phyloP scores from a whole-genome alignment of 2,329 filamentous ascomycete species.

The Sphaerulina populicola region DNA sequence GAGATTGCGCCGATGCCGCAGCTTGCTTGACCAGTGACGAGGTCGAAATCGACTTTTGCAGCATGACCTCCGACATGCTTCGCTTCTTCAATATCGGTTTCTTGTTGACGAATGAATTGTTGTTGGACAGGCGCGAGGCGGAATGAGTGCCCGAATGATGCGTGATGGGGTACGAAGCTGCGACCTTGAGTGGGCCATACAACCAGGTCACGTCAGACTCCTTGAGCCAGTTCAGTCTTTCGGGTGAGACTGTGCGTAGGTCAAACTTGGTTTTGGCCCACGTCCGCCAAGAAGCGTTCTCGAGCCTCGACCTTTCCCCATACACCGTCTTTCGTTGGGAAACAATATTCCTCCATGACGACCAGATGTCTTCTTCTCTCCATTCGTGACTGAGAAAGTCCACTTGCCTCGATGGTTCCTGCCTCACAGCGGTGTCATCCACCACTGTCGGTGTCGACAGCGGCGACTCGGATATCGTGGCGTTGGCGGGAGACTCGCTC shows the following conservation, averaged over 20 bases:
- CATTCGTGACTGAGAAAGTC: conserved; percentile 91
- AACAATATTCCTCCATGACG: conserved; percentile 89
- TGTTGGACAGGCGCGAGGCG: conserved; percentile 50
- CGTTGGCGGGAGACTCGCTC: conserved; percentile 39
- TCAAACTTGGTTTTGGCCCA: conserved; percentile 91
- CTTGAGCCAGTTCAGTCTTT: conserved; percentile 93
- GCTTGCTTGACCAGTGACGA: conserved; percentile 86
- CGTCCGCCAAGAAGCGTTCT: conserved; percentile 95
- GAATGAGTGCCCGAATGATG: conserved; percentile 42
- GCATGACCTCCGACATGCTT: conserved; percentile 90
- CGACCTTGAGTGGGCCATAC: conserved; percentile 82
- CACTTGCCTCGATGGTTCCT: conserved; percentile 76
- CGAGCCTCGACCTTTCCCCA: conserved; percentile 69
- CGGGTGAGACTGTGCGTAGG: conserved; percentile 78
- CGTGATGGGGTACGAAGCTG: conserved; percentile 47
- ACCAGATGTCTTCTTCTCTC: conserved; percentile 94
- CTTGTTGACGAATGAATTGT: conserved; percentile 63
- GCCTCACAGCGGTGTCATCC: conserved; percentile 69
- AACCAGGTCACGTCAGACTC: conserved; percentile 97
- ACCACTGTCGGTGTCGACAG: conserved; percentile 55
- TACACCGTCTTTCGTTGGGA: conserved; percentile 65
- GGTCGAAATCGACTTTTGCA: conserved; percentile 78
- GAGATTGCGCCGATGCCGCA: conserved; percentile 74
- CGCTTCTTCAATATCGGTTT: conserved; percentile 95
- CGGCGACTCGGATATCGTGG: conserved; percentile 51